phyloP scores from a whole-genome alignment of 345 rosid species.

The Laguncularia racemosa region DNA sequence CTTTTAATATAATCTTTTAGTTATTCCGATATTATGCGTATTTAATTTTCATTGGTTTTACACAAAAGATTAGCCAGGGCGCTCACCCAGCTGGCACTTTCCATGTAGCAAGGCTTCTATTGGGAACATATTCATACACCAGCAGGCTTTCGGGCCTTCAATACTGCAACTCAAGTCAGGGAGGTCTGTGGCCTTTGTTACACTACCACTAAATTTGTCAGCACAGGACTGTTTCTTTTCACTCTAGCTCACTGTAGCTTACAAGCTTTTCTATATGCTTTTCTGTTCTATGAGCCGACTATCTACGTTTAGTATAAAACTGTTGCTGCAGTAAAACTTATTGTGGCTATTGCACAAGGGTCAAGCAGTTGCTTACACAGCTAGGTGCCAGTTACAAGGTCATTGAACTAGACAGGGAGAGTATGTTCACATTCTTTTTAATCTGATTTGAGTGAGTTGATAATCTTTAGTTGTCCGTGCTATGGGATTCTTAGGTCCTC shows the following conservation, averaged over 20 bases:
- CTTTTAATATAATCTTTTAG: too few relatives aligned
- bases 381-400: slow-evolving; percentile 39
- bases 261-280: too few relatives aligned
- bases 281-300: neutral
- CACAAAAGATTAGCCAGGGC: too few relatives aligned
- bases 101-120: slow-evolving; percentile 21
- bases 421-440: slow-evolving; percentile 14
- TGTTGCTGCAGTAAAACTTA: slow-evolving; percentile 54
- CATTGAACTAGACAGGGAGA: slow-evolving; percentile 37
- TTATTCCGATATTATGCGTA: too few relatives aligned
- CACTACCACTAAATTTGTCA: too few relatives aligned
- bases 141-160: slow-evolving; percentile 21
- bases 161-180: slow-evolving; percentile 13
- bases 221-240: too few relatives aligned
- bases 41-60: too few relatives aligned
- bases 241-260: too few relatives aligned
- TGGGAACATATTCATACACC: slow-evolving; percentile 15
- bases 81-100: too few relatives aligned
- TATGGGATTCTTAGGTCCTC: too few relatives aligned
- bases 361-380: slow-evolving; percentile 50
- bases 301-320: too few relatives aligned
- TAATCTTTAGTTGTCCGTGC: neutral
- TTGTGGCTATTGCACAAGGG: slow-evolving; percentile 52
- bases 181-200: too few relatives aligned
- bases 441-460: neutral